Percentiles rank a stretch among this genome's conserved stretches.
Conservation (phyloP, 768 basidiomycete species). For the Infundibulicybe gibba region DNA sequence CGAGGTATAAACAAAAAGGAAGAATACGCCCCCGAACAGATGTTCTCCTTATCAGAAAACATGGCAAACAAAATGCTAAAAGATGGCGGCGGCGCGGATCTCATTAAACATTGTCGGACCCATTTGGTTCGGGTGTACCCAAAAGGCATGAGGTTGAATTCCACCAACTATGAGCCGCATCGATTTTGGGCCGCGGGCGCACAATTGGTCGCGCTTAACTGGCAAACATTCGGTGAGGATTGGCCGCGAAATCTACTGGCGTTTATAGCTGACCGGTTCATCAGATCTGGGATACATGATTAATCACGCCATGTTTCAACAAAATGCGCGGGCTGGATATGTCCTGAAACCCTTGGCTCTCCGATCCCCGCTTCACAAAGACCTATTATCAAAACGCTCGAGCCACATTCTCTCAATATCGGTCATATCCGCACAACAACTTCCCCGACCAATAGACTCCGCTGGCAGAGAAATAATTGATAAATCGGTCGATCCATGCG, state of each 20-base stretch:
- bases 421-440: conserved; percentile 56
- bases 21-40: conserved; percentile 78
- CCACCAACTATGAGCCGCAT: conserved; percentile 89
- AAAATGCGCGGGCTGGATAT: conserved; percentile 87
- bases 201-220: conserved; percentile 93
- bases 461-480: conserved; percentile 62
- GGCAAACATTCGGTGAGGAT: conserved; percentile 87
- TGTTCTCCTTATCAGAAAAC: conserved; percentile 91
- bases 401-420: conserved; percentile 64
- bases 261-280: not conserved
- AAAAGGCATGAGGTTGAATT: conserved; percentile 75
- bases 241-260: conserved; percentile 2
- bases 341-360: conserved; percentile 86
- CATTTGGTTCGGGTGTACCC: conserved; percentile 91
- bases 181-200: conserved; percentile 88
- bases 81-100: conserved; percentile 48
- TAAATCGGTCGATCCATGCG: conserved; percentile 63
- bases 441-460: conserved; percentile 74
- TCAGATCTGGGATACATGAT: conserved; percentile 88
- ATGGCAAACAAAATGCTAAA: conserved; percentile 77
- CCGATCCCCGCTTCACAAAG: conserved; percentile 52
- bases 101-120: conserved; percentile 87
- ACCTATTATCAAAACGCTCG: conserved; percentile 51
- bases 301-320: conserved; percentile 94
- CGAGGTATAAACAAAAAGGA: conserved; percentile 91